Evolutionary conservation across 1,139 yeast species (phyloP).

Genomic region (Sugiyamaella xylanicola): DNA sequence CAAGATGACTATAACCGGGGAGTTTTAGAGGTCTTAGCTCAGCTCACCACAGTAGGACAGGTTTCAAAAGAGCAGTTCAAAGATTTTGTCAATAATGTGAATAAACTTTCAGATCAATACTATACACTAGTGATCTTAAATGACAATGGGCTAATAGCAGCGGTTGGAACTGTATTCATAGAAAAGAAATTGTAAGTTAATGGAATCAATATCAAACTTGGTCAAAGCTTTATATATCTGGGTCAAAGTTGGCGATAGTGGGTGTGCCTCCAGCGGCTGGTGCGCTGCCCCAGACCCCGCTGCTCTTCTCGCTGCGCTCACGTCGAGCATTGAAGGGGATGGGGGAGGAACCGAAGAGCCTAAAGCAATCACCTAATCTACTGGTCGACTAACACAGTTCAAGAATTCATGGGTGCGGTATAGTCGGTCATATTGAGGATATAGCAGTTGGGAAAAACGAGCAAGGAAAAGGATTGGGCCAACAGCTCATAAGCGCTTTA

Average conservation of each 20-base stretch:
- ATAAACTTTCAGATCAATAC: slow-evolving; percentile 34
- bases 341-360: no score
- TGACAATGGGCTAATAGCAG: slow-evolving; percentile 39
- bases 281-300: no score
- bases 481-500: slow-evolving; percentile 56
- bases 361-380: no score
- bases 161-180: slow-evolving; percentile 47
- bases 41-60: slow-evolving; percentile 59
- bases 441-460: slow-evolving; percentile 73
- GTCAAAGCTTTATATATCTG: no score
- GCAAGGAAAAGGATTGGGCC: slow-evolving; percentile 77
- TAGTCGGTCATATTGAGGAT: slow-evolving; percentile 94
- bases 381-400: not conserved
- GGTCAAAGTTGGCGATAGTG: no score
- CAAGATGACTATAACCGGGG: slow-evolving; percentile 49
- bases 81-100: slow-evolving; percentile 10
- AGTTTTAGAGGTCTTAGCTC: slow-evolving; percentile 51
- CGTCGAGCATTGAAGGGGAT: no score
- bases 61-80: slow-evolving; percentile 46
- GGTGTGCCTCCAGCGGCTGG: no score
- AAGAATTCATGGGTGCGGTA: slow-evolving; percentile 66
- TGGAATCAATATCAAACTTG: not conserved
- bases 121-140: slow-evolving; percentile 53
- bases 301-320: no score
- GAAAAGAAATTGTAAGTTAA: slow-evolving; percentile 48